A percentile compares a stretch with the other conserved stretches of the same genome.
Evolutionary conservation across 179 eudicot genomes (phyloP).

Genomic region (Beta macrorhiza): DNA sequence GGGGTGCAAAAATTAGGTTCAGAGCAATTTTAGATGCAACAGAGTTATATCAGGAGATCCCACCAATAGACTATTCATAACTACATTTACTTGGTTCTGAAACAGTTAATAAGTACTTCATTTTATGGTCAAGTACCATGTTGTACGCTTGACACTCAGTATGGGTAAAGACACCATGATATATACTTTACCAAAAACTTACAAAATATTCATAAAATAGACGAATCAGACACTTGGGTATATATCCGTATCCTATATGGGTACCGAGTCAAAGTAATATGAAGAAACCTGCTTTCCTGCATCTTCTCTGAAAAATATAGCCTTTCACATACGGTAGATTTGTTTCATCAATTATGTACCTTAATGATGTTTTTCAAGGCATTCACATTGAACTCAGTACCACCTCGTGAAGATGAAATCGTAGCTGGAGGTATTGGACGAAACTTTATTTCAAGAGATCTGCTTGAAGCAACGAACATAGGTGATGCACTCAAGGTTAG

Average conservation of each 20-base stretch:
- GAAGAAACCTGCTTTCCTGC: not conserved
- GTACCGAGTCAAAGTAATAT: too few species aligned
- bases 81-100: not conserved
- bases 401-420: slow-evolving; percentile 70
- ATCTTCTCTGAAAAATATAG: not conserved
- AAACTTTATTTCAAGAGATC: slow-evolving; percentile 77
- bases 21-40: too few species aligned
- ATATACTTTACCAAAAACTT: too few species aligned
- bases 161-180: too few species aligned
- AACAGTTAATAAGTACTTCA: not conserved
- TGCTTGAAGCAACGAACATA: slow-evolving; percentile 72
- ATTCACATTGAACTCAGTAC: slow-evolving; percentile 86
- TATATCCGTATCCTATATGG: too few species aligned
- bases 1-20: not conserved
- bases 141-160: too few species aligned
- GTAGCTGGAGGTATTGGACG: slow-evolving; percentile 70
- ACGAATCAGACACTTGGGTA: too few species aligned
- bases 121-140: too few species aligned
- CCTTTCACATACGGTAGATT: not conserved
- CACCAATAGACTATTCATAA: not conserved
- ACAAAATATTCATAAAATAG: too few species aligned
- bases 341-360: slow-evolving; percentile 12
- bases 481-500: slow-evolving; percentile 56
- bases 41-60: not conserved
- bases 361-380: slow-evolving; percentile 47